These are phyloP conservation scores for Collybia nuda DNA, from an alignment of 768 basidiomycete species.

Conservation along the genomic window DNA sequence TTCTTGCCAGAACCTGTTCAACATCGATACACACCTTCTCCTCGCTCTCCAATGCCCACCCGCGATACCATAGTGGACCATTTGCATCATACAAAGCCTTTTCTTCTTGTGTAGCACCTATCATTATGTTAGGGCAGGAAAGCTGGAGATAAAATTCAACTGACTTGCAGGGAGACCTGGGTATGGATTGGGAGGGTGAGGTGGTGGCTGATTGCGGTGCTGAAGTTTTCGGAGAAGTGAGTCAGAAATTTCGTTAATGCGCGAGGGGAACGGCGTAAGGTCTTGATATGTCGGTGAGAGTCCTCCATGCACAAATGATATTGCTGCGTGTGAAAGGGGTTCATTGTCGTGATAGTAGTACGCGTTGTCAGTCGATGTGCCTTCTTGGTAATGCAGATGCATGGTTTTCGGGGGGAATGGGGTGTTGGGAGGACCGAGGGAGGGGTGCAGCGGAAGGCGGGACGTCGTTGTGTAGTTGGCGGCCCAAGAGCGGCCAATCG, in stretches of 20 bases:
- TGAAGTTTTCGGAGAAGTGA: slow-evolving; percentile 75
- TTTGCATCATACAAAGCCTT: slow-evolving; percentile 67
- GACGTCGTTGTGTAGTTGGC: slow-evolving; percentile 81
- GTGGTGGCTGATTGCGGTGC: slow-evolving; percentile 61
- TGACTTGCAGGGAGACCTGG: slow-evolving; percentile 63
- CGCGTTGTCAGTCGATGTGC: slow-evolving; percentile 14
- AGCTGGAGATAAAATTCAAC: slow-evolving; percentile 3
- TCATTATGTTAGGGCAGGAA: slow-evolving; percentile 22
- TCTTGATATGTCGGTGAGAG: slow-evolving; percentile 74
- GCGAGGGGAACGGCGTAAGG: slow-evolving; percentile 79
- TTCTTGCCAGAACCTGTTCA: slow-evolving; percentile 64
- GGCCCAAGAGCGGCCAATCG: slow-evolving; percentile 81
- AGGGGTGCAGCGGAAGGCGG: slow-evolving; percentile 77
- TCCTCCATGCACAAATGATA: slow-evolving; percentile 95
- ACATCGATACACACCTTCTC: slow-evolving; percentile 69
- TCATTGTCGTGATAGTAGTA: slow-evolving; percentile 31
- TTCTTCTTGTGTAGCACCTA: slow-evolving; percentile 65
- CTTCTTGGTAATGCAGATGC: slow-evolving; percentile 16
- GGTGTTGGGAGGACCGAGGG: slow-evolving; percentile 66
- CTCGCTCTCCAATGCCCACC: slow-evolving; percentile 81
- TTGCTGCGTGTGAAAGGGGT: slow-evolving; percentile 72
- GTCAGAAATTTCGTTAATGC: slow-evolving; percentile 74
- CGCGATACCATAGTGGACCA: slow-evolving; percentile 94
- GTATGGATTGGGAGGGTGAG: slow-evolving; percentile 80
- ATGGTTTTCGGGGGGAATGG: slow-evolving; percentile 44